Evolutionary conservation across 768 basidiomycete species (phyloP), one percentile per base, ranked within the genome.

Genomic region (Xerocomellus amylosporus): DNA sequence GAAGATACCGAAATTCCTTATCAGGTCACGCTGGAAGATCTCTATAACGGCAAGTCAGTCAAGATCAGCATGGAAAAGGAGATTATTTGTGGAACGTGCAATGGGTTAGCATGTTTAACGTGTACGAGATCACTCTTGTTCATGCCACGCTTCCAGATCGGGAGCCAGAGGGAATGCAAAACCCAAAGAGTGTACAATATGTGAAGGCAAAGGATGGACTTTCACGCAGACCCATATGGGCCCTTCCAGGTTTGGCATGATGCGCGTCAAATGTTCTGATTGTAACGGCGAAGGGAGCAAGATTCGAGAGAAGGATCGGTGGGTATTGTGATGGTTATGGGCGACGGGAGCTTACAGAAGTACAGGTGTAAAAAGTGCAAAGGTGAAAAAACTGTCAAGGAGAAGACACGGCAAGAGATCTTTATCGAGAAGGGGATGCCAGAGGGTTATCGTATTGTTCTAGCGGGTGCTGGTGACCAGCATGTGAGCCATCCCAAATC

Each of bases 281-380:
- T 93, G 91, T 64, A 72, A 78, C 39, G 90, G 88, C 2, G 71
- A 70, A 52, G 88, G 90, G 6, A 80, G 82, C 64, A 88, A 83
- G 62, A 68, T 93, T 39, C 84, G 85, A 55, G 91, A 93, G 62
- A 93, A 93, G 64, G 93, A 95, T 62, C 76, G 85, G 91, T 91
- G 59, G 19, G 79, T 64, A 44, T 41, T 45, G 14, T 8, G 42
- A 15, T 53, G 2, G 39, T 34, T 46, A 19, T 30, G 20, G 30
- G 33, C 38, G 20, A 44, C 42, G 24, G 30, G 19, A 15, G 45
- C 57, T 59, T 19, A 63, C 24, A 38, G 48, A 24, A 33, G 7
- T 19, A 19, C 64, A 96, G 94, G 60, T 98, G 95, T 74, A 98
- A 95, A 73, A 96, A 92, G 67, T 98, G 96, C 73, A 93, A 94